Evolutionary conservation across 1,284 basidiomycete genomes (phyloP).

Genomic region (Moniliella sp.): DNA sequence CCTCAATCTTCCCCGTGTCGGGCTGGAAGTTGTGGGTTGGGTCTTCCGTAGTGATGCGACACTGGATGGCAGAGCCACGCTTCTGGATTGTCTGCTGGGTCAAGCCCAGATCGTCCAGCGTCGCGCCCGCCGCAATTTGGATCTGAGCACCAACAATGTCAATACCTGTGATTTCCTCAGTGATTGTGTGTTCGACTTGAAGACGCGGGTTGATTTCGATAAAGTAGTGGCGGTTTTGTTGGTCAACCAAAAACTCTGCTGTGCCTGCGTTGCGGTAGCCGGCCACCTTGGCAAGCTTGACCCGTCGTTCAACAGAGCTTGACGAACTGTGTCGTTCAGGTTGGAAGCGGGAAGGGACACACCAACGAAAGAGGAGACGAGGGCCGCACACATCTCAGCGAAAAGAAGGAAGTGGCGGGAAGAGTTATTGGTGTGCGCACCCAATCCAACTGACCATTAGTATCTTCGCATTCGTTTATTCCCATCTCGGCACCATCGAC

Average conservation of each 20-base stretch:
- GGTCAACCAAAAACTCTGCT: constrained; percentile 73
- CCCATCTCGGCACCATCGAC: no score
- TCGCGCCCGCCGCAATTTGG: constrained; percentile 92
- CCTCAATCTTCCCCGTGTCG: constrained; percentile 96
- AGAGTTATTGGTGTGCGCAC: no score
- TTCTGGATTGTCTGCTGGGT: constrained; percentile 90
- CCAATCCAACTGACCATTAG: no score
- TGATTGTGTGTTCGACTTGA: constrained; percentile 40
- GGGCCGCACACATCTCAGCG: no score
- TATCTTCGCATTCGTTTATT: no score
- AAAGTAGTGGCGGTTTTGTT: constrained; percentile 86
- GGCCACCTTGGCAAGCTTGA: constrained; percentile 76
- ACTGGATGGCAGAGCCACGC: constrained; percentile 93
- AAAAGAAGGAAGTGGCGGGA: no score
- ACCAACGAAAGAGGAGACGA: no score
- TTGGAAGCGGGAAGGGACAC: constrained; percentile 82
- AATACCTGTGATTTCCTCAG: constrained; percentile 97
- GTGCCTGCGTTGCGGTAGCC: constrained; percentile 90
- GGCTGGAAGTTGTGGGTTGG: constrained; percentile 73
- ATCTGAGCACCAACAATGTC: constrained; percentile 97
- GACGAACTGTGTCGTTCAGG: constrained; percentile 68
- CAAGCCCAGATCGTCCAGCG: constrained; percentile 77
- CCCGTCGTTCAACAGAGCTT: constrained; percentile 65
- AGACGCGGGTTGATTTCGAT: constrained; percentile 51
- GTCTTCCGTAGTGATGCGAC: constrained; percentile 97